Percentiles rank a stretch among this genome's conserved stretches.
Evolutionary conservation across 345 rosid species (phyloP).

Genomic region (Limnanthes douglasii): DNA sequence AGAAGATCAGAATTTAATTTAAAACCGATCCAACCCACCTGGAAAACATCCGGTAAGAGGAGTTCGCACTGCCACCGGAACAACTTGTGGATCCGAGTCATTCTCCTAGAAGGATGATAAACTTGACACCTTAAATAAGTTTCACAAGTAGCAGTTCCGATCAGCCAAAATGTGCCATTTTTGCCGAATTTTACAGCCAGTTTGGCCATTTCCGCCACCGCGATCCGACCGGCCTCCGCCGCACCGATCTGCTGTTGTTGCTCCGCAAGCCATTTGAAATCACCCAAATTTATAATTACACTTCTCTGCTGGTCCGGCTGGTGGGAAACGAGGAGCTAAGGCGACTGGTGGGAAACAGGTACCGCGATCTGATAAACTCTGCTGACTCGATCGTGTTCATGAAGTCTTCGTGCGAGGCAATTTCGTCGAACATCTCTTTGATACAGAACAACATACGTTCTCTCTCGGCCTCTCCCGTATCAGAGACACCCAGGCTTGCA

Average conservation of each 20-base stretch:
- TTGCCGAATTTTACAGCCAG: slow-evolving; percentile 32
- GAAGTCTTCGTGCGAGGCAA: slow-evolving; percentile 71
- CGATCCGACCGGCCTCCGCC: slow-evolving; percentile 25
- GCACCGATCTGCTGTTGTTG: slow-evolving; percentile 25
- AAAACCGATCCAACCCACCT: no score
- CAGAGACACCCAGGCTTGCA: slow-evolving; percentile 32
- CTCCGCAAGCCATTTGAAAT: slow-evolving; percentile 87
- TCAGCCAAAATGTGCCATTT: slow-evolving; percentile 61
- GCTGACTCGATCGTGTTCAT: slow-evolving; percentile 83
- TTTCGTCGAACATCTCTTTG: slow-evolving; percentile 49
- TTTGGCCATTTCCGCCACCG: slow-evolving; percentile 51
- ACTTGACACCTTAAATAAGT: slow-evolving; percentile 88
- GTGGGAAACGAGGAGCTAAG: slow-evolving; percentile 95
- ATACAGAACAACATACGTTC: slow-evolving; percentile 41
- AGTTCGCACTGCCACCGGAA: slow-evolving; percentile 63
- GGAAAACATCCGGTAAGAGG: slow-evolving; percentile 35
- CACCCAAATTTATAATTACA: slow-evolving; percentile 71
- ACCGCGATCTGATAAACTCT: slow-evolving; percentile 89
- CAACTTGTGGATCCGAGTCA: slow-evolving; percentile 92
- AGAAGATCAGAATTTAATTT: no score
- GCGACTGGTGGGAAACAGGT: slow-evolving; percentile 76
- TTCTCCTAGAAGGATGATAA: slow-evolving; percentile 73
- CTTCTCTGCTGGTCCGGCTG: slow-evolving; percentile 30
- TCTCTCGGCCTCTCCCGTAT: slow-evolving; percentile 38
- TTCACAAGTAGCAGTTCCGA: slow-evolving; percentile 95